Evolutionary conservation across 225 moss, liverwort and hornwort genomes (phyloP), one percentile per base, ranked within the genome.

Genomic region (Takakia lepidozioides): DNA sequence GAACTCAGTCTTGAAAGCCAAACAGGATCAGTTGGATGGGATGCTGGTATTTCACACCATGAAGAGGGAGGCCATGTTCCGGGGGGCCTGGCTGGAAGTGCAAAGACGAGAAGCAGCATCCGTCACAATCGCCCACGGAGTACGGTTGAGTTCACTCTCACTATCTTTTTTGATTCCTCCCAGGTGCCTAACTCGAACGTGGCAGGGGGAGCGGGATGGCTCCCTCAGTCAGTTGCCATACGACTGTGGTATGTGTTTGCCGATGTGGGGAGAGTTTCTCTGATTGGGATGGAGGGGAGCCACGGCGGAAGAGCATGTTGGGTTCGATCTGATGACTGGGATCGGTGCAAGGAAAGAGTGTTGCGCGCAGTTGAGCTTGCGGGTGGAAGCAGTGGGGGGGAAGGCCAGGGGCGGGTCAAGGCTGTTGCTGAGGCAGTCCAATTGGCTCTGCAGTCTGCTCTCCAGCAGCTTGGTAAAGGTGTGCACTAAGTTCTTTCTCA

Each of bases 121-220:
- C 76, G 66, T 37, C 87, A 91, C 57, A 66, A 75, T 48, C 80
- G 75, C 47, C 58, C 67, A 34, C 85, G 78, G 57, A 77, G 32
- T 51, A 67, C 57, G 19, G 91, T 98, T 22, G 91, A 91, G 48
- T 98, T 91, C 58, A 87, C 77, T 17, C 73, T 98, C 28, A 83
- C 91, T 0, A 76, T 98, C 46, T 71, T 55, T 27, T 78, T 98
- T 32, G 95, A 98, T 61, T 63, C 80, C 24, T 77, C 68, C 40
- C 75, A 53, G 47, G 70, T 98, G 48, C 84, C 88, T 11, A 75
- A 56, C 46, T 64, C 91, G 57, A 85, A 85, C 61, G 85, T 75
- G 37, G 87, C 90, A 29, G 95, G 95, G 28, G 95, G 95, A 60
- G 95, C 95, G 19, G 71, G 77, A n/a, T 98, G 95, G 95, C 66